Evolutionary conservation across 148 eudicot species (phyloP), one percentile per base, ranked within the genome.

Genomic region (Cornus suecica): DNA sequence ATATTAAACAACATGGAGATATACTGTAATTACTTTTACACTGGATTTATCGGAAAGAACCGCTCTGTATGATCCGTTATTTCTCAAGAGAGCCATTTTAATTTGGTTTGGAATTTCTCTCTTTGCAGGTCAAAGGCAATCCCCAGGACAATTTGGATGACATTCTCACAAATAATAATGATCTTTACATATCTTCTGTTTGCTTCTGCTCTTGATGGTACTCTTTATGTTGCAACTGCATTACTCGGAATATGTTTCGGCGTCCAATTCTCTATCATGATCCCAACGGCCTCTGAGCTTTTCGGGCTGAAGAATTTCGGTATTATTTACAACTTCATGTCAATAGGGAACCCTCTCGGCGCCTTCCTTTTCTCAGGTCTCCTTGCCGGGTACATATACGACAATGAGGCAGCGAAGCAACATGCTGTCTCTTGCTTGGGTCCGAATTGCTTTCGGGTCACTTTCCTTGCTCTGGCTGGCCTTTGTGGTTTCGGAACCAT

Each of bases 221-320:
- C 92, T 0, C 89, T 93, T 26, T 84, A 81, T 54, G 79, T 71
- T 18, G 96, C 98, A 71, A 93, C 88, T n/a, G 89, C 87, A n/a
- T 75, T 87, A 75, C 86, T 93, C 2, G 98, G 98, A 18, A 81
- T 87, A 42, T 93, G 96, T 83, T 93, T 85, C 10, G 98, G 98
- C 0, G 84, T 81, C 37, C 98, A 91, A 66, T 86, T 89, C 75
- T 86, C 94, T 4, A 83, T 85, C 75, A 88, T 93, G 93, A 89
- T 93, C 69, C 92, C 98, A 30, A 93, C 96, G 4, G 88, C 91
- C 71, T 93, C 98, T 8, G 98, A 93, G 85, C 92, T 93, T 27
- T 93, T 93, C 11, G 98, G 98, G 24, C 79, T 93, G 65, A 91
- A 83, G 74, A 68, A 91, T 77, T 91, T 93, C 9, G 97, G 97